Conservation (phyloP, 2,329 filamentous ascomycete genomes). For the Apiospora marii region DNA sequence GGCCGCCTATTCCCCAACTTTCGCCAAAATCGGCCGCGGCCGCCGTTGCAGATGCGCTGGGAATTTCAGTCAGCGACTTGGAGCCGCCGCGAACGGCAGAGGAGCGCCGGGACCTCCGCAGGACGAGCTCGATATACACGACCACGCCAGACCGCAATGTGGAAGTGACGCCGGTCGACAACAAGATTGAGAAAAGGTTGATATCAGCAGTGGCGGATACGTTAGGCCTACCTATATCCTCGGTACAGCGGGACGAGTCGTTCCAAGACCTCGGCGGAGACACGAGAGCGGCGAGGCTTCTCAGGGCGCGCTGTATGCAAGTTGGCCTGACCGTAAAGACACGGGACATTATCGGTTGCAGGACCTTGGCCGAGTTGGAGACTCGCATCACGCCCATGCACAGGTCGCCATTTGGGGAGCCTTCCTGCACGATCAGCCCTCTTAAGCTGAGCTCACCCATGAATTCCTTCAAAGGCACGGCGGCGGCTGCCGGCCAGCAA, state of each 20-base stretch:
- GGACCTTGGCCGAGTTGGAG: conserved; percentile 54
- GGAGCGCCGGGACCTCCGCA: conserved; percentile 4
- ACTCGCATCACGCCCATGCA: conserved; percentile 47
- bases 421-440: conserved; percentile 34
- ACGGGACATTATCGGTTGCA: conserved; percentile 52
- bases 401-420: conserved; percentile 26
- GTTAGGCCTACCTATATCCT: conserved; percentile 42
- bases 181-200: conserved; percentile 41
- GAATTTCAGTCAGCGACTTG: conserved; percentile 39
- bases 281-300: conserved; percentile 43
- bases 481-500: conserved; percentile 17
- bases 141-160: conserved; percentile 20
- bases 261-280: conserved; percentile 55
- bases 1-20: conserved; percentile 30
- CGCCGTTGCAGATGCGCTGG: conserved; percentile 39
- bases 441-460: conserved; percentile 33
- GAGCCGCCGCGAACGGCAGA: conserved; percentile 33
- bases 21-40: conserved; percentile 36
- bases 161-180: conserved; percentile 25
- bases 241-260: conserved; percentile 50
- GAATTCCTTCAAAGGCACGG: not conserved
- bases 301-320: conserved; percentile 45
- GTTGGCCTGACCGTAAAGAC: conserved; percentile 46
- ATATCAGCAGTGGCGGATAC: conserved; percentile 46
- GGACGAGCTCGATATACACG: conserved; percentile 37